Evolutionary conservation across 495 filamentous ascomycete genomes (phyloP), one percentile per base, ranked within the genome.

Genomic region (Xylaria flabelliformis): DNA sequence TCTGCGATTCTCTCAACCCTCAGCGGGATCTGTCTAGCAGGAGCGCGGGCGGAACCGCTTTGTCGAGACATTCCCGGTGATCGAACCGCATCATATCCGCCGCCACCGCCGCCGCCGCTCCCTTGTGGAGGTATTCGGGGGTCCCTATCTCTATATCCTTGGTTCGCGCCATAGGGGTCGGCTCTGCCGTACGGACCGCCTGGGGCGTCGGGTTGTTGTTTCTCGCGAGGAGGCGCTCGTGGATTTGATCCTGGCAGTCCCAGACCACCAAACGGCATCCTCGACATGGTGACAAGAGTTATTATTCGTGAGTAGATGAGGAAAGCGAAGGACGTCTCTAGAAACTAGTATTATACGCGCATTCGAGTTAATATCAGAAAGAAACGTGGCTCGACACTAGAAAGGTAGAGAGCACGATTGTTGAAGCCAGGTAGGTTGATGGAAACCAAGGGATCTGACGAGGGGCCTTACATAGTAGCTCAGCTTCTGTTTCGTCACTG

Each of bases 91-190:
- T 71, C 51, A 36, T 71, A 66, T 71, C 62, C 70, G 34, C 70
- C 70, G 17, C 46, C 69, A 24, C 69, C 24, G 34, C 34, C 34
- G 34, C 34, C 6, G 34, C 34, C 36, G 6, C 36, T 39, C 10
- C 69, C 63, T 39, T 21, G 63, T 4, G 62, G 36, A 21, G 36
- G 44, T 48, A 65, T 48, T 36, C 69, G 69, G 55, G 70, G 70
- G 51, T 72, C 70, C 29, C 59, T 53, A 26, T 72, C 69, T 41
- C 62, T 72, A 26, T 72, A 72, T 61, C 70, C 59, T 61, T 66
- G 70, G 13, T 67, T 53, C 24, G 48, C 63, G 46, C 41, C 44
- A 10, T 66, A 61, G 17, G 61, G 61, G 26, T 71, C 62, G 6
- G 41, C 12, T 21, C 69, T 64, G 29, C 69, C 61, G 58, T 71